These are phyloP conservation scores for Colletotrichum sp. DNA, from an alignment of 2,329 filamentous ascomycete genomes.

Conservation along the genomic window DNA sequence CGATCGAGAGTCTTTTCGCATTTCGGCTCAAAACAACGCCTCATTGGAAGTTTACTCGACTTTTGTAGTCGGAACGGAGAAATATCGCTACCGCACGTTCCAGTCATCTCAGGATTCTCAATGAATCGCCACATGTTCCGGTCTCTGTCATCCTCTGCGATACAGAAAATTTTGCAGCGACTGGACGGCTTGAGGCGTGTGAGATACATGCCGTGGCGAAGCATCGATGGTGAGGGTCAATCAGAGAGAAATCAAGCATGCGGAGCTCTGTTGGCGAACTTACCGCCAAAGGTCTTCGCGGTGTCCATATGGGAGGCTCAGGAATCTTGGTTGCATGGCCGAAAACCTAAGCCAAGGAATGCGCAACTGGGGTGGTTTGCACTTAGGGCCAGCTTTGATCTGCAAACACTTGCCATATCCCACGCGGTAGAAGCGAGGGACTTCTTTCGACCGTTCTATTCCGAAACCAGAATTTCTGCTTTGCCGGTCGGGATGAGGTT, in stretches of 20 bases:
- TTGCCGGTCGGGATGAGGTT: background rate
- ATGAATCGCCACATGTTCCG: background rate
- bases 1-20: background rate
- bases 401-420: background rate
- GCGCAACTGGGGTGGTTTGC: background rate
- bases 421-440: background rate
- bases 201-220: background rate
- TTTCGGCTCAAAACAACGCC: background rate
- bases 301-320: background rate
- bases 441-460: background rate
- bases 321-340: background rate
- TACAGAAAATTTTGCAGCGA: background rate
- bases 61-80: background rate
- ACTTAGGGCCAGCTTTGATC: background rate
- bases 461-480: background rate
- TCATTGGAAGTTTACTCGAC: background rate
- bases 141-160: background rate
- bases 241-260: background rate
- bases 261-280: background rate
- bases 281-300: background rate
- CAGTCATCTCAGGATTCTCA: background rate
- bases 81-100: background rate
- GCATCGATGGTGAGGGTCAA: background rate
- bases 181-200: background rate
- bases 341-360: background rate